Conservation (phyloP, 2,329 filamentous ascomycete species). For the Fonsecaea multimorphosa region DNA sequence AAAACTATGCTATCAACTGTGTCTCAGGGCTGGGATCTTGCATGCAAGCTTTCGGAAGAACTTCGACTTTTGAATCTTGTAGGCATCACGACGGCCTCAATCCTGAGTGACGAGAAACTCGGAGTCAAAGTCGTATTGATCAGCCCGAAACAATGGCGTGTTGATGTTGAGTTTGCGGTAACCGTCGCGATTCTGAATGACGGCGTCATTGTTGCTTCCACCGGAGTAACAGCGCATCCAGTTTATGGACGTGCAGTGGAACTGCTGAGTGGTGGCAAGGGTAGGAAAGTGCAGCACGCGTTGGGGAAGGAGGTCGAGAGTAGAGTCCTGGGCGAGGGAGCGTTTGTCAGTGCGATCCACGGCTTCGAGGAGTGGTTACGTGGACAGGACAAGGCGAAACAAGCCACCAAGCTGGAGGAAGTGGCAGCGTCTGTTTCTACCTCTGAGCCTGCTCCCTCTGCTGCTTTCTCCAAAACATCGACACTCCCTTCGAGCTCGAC, state of each 20-base stretch:
- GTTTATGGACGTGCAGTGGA: constrained; percentile 30
- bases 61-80: constrained; percentile 53
- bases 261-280: constrained; percentile 32
- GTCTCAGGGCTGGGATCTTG: constrained; percentile 51
- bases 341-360: constrained; percentile 37
- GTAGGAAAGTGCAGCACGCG: constrained; percentile 38
- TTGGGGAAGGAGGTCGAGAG: constrained; percentile 38
- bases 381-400: constrained; percentile 28
- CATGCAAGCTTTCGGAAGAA: constrained; percentile 50
- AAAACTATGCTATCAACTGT: constrained; percentile 51
- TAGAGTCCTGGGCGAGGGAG: constrained; percentile 35
- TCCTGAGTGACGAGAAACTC: constrained; percentile 39
- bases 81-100: constrained; percentile 49
- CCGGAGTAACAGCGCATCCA: constrained; percentile 32
- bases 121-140: constrained; percentile 37
- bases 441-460: background rate
- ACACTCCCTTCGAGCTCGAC: background rate
- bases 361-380: constrained; percentile 39
- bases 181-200: constrained; percentile 34
- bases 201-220: constrained; percentile 32
- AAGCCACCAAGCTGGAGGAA: constrained; percentile 15
- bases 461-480: background rate
- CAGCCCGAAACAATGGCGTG: constrained; percentile 31
- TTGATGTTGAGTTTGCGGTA: constrained; percentile 39
- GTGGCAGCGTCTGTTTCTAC: background rate